phyloP scores from a whole-genome alignment of 148 eudicot genomes.

The Vaccinium corymbosum region DNA sequence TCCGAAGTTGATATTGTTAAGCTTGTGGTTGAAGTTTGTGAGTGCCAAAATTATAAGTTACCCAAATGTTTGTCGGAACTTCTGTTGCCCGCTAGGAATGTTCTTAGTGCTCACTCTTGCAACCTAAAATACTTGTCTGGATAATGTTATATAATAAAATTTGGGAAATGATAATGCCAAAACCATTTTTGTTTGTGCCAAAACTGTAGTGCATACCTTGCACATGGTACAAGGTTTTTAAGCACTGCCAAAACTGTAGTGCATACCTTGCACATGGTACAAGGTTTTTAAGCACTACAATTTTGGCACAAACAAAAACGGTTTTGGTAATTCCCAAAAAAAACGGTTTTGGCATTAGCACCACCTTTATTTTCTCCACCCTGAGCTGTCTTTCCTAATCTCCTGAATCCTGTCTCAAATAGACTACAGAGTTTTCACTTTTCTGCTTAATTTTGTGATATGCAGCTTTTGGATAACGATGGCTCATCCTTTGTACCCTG shows the following conservation, averaged over 20 bases:
- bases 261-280: too few relatives aligned
- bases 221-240: too few relatives aligned
- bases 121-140: background rate
- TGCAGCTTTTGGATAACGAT: slow-evolving; percentile 59
- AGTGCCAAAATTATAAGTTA: background rate
- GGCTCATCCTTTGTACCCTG: slow-evolving; percentile 49
- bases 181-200: too few relatives aligned
- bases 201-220: too few relatives aligned
- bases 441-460: slow-evolving; percentile 1
- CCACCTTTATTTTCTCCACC: background rate
- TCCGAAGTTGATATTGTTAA: background rate
- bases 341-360: too few relatives aligned
- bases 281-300: too few relatives aligned
- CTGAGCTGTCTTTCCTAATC: background rate
- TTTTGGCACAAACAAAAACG: too few relatives aligned
- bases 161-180: too few relatives aligned
- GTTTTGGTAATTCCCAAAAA: too few relatives aligned
- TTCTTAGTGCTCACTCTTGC: slow-evolving; percentile 3
- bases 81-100: background rate
- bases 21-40: background rate
- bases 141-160: background rate
- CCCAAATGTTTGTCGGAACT: background rate
- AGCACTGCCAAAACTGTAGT: too few relatives aligned
- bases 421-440: background rate
- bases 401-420: background rate